Conservation (phyloP, 2,329 filamentous ascomycete species). For the Ilyonectria mors-panacis region DNA sequence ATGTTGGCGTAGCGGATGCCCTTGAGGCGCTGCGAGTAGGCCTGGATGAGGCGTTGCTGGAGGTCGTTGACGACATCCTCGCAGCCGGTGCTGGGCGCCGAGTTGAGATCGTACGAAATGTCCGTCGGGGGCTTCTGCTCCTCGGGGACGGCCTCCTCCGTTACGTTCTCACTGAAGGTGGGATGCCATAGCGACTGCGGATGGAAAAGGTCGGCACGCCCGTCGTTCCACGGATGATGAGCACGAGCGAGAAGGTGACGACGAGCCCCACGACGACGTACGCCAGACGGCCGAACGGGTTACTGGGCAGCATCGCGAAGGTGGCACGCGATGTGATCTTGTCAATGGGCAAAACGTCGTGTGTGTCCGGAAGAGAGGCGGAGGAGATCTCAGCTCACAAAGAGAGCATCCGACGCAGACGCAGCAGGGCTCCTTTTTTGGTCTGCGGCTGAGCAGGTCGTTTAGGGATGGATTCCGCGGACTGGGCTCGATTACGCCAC, state of each 20-base stretch:
- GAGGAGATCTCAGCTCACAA: too few species aligned
- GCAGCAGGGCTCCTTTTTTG: too few species aligned
- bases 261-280: background rate
- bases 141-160: constrained; percentile 28
- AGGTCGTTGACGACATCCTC: constrained; percentile 47
- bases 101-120: constrained; percentile 45
- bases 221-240: background rate
- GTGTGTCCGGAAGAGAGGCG: too few species aligned
- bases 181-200: background rate
- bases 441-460: too few species aligned
- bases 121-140: constrained; percentile 17
- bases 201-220: background rate
- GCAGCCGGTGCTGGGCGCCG: constrained; percentile 38
- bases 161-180: background rate
- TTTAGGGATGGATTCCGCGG: too few species aligned
- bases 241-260: background rate
- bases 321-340: too few species aligned
- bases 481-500: too few species aligned
- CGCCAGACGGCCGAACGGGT: background rate
- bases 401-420: too few species aligned
- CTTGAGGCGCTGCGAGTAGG: constrained; percentile 44
- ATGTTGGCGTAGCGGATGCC: constrained; percentile 48
- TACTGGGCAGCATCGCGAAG: background rate
- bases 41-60: constrained; percentile 45
- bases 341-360: too few species aligned